A percentile compares a stretch with the other conserved stretches of the same genome.
Conservation (phyloP, 257 asterid genomes). For the Nicotiana tabacum region DNA sequence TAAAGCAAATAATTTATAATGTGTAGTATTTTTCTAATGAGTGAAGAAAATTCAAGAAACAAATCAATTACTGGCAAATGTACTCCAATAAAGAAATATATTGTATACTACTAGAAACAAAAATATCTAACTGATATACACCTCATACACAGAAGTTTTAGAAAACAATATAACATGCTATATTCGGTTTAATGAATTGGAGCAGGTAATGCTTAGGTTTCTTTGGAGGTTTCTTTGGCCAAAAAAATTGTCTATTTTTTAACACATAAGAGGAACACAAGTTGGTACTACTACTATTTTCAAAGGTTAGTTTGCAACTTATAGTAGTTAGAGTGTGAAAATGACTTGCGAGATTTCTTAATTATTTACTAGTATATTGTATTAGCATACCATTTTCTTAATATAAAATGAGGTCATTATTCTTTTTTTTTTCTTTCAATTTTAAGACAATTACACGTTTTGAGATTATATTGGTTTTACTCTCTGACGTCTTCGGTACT, state of each 20-base stretch:
- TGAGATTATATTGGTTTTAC: too few species aligned
- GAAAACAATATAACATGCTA: background rate
- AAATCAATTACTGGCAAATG: too few species aligned
- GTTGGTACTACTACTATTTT: background rate
- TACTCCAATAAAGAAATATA: too few species aligned
- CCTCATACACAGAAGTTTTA: background rate
- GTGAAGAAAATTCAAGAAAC: too few species aligned
- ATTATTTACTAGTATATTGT: too few species aligned
- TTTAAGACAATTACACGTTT: too few species aligned
- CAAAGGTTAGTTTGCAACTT: background rate
- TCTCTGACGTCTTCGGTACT: too few species aligned
- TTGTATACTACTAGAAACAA: too few species aligned
- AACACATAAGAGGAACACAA: background rate
- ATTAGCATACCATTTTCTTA: too few species aligned
- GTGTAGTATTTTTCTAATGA: too few species aligned
- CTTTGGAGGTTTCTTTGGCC: background rate
- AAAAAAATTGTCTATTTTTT: background rate
- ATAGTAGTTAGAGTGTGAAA: background rate
- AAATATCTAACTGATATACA: background rate
- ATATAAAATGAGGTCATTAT: too few species aligned
- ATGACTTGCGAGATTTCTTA: background rate
- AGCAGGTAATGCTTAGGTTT: background rate
- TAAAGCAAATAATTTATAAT: background rate
- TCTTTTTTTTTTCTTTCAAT: too few species aligned
- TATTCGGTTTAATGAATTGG: background rate